These are phyloP conservation scores for Cucurbita argyrosperma DNA, from an alignment of 306 rosid genomes.

Conservation along the genomic window DNA sequence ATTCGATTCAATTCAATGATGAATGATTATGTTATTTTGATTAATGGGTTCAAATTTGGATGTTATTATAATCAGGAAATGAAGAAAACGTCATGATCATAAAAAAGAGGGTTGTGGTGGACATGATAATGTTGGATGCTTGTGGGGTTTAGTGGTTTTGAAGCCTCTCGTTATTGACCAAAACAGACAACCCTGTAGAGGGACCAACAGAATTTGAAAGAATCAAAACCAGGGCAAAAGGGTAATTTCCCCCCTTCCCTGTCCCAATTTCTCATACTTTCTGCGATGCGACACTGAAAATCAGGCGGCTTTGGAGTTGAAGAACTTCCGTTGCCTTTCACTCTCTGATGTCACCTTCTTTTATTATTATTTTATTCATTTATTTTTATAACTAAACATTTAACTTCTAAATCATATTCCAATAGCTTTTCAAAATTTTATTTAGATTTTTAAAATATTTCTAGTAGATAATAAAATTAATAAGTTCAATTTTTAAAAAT, in stretches of 20 bases:
- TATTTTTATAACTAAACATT: too few relatives aligned
- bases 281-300: not conserved
- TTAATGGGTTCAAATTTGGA: not conserved
- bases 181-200: not conserved
- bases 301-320: not conserved
- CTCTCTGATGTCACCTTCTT: not conserved
- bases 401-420: too few relatives aligned
- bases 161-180: not conserved
- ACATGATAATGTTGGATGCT: conserved; percentile 2
- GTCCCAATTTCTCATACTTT: not conserved
- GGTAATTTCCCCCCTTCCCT: not conserved
- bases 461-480: too few relatives aligned
- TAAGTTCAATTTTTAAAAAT: too few relatives aligned
- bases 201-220: not conserved
- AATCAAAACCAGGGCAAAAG: not conserved
- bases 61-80: not conserved
- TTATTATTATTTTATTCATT: too few relatives aligned
- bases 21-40: not conserved
- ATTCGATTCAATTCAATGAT: not conserved
- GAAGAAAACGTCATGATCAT: not conserved
- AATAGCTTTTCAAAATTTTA: too few relatives aligned
- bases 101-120: conserved; percentile 2
- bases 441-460: too few relatives aligned
- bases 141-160: not conserved
- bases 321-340: not conserved